A percentile compares a stretch with the other conserved stretches of the same genome.
Evolutionary conservation across 2,329 filamentous ascomycete genomes (phyloP).

Genomic region (Aspergillus brunneoviolaceus): DNA sequence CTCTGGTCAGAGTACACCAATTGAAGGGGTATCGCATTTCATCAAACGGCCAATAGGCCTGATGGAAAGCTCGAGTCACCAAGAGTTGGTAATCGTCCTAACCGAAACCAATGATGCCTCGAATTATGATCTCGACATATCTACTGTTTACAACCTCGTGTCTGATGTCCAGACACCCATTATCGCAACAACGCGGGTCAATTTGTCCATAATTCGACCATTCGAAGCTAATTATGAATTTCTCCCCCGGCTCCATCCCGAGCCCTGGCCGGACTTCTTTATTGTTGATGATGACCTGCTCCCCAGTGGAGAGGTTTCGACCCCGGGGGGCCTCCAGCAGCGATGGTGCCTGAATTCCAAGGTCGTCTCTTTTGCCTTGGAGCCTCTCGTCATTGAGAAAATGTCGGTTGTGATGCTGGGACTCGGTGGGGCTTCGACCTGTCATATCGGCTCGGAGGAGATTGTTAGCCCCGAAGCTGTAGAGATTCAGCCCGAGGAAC

Average conservation of each 20-base stretch:
- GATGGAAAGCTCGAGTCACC: constrained; percentile 33
- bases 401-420: constrained; percentile 63
- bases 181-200: constrained; percentile 67
- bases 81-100: constrained; percentile 47
- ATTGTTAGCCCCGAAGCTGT: constrained; percentile 29
- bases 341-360: constrained; percentile 75
- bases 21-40: constrained; percentile 31
- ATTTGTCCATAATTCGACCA: constrained; percentile 72
- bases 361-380: constrained; percentile 72
- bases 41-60: constrained; percentile 36
- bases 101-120: constrained; percentile 53
- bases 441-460: constrained; percentile 44
- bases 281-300: constrained; percentile 51
- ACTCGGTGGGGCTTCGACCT: constrained; percentile 63
- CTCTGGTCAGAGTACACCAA: constrained; percentile 27
- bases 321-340: constrained; percentile 68
- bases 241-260: constrained; percentile 71
- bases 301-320: constrained; percentile 25
- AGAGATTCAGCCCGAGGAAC: constrained; percentile 63
- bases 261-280: constrained; percentile 87
- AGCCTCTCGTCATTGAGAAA: constrained; percentile 61
- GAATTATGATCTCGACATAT: constrained; percentile 68
- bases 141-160: constrained; percentile 72
- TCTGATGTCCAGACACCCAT: constrained; percentile 81
- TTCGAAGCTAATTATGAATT: constrained; percentile 94